A percentile compares a stretch with the other conserved stretches of the same genome.
These are phyloP conservation scores for Colletotrichum acutatum DNA, from an alignment of 2,329 filamentous ascomycete species.

Conservation along the genomic window DNA sequence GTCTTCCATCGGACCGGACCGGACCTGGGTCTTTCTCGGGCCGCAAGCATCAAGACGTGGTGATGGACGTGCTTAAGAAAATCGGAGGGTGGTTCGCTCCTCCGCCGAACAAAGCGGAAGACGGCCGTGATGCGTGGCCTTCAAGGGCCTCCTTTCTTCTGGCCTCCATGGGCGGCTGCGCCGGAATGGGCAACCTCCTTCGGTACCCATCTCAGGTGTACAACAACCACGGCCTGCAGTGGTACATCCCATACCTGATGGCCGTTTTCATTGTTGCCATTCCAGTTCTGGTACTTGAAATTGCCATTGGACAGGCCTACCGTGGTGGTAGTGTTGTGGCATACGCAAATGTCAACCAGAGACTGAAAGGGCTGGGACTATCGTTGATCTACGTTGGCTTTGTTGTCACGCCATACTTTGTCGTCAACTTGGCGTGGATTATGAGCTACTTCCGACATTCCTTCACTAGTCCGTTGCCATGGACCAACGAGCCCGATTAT, in stretches of 20 bases:
- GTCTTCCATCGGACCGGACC: background rate
- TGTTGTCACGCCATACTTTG: slow-evolving; percentile 67
- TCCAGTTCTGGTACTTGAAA: slow-evolving; percentile 65
- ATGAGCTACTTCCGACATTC: slow-evolving; percentile 68
- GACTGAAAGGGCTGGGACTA: slow-evolving; percentile 65
- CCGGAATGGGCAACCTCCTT: slow-evolving; percentile 67
- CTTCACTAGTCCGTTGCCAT: slow-evolving; percentile 65
- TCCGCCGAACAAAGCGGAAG: slow-evolving; percentile 48
- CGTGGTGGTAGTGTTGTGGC: slow-evolving; percentile 66
- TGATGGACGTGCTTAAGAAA: slow-evolving; percentile 42
- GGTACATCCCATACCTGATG: slow-evolving; percentile 69
- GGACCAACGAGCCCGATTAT: slow-evolving; percentile 60
- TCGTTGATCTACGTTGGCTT: slow-evolving; percentile 63
- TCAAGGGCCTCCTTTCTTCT: slow-evolving; percentile 66
- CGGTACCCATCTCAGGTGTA: slow-evolving; percentile 68
- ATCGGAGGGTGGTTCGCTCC: slow-evolving; percentile 48
- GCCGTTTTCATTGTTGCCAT: slow-evolving; percentile 67
- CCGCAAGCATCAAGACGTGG: background rate
- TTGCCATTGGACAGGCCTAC: slow-evolving; percentile 77
- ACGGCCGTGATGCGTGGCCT: slow-evolving; percentile 64
- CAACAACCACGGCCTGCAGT: slow-evolving; percentile 70
- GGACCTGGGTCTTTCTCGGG: background rate
- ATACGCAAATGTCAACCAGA: slow-evolving; percentile 62
- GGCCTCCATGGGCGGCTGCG: slow-evolving; percentile 68
- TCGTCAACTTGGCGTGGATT: slow-evolving; percentile 67